These are phyloP conservation scores for Penicillium paxilli DNA, from an alignment of 495 filamentous ascomycete species.

Conservation along the genomic window DNA sequence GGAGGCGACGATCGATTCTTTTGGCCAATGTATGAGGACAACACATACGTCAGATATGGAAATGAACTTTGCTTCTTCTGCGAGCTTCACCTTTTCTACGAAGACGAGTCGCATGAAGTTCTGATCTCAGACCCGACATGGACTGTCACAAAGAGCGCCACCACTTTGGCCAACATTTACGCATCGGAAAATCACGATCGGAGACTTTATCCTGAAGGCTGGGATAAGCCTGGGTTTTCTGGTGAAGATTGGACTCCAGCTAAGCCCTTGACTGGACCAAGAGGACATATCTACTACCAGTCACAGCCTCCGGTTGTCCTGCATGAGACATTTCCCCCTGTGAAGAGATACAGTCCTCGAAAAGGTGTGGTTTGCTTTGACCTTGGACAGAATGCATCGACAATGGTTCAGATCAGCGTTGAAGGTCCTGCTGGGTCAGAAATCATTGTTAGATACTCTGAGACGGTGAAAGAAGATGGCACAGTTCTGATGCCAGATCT, in stretches of 20 bases:
- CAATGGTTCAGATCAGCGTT: constrained; percentile 18
- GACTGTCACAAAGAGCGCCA: constrained; percentile 27
- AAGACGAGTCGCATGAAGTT: constrained; percentile 17
- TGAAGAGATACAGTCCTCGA: constrained; percentile 11
- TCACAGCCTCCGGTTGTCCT: constrained; percentile 27
- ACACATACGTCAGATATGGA: constrained; percentile 31
- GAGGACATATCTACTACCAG: constrained; percentile 26
- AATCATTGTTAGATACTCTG: constrained; percentile 25
- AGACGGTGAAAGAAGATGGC: constrained; percentile 25
- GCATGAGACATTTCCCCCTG: constrained; percentile 26
- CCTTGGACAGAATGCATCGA: constrained; percentile 27
- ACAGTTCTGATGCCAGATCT: constrained; percentile 30
- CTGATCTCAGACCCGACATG: constrained; percentile 29
- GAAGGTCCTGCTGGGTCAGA: constrained; percentile 23
- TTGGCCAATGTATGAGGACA: constrained; percentile 36
- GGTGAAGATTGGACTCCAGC: constrained; percentile 15
- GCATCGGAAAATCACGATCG: constrained; percentile 28
- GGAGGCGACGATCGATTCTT: constrained; percentile 29
- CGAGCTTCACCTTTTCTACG: constrained; percentile 27
- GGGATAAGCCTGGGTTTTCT: constrained; percentile 21
- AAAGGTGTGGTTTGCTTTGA: constrained; percentile 22
- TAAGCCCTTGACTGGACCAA: constrained; percentile 28
- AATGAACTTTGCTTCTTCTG: constrained; percentile 34
- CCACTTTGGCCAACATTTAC: constrained; percentile 30
- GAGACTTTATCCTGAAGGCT: constrained; percentile 21